Evolutionary conservation across 2,329 filamentous ascomycete species (phyloP).

Genomic region (Xylaria sp.): DNA sequence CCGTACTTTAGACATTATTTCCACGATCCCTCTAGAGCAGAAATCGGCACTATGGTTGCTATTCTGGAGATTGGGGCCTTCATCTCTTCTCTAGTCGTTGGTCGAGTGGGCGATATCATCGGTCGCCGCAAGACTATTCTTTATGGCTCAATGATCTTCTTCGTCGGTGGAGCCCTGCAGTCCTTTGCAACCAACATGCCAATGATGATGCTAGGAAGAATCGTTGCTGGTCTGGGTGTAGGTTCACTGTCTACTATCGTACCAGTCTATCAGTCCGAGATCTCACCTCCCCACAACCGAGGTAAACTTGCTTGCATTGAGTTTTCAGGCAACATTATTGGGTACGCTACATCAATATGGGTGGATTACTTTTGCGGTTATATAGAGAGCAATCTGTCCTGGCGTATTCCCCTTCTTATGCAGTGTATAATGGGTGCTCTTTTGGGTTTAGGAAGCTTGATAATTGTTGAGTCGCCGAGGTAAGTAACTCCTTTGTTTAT

Average conservation of each 20-base stretch:
- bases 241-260: slow-evolving; percentile 92
- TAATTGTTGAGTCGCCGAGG: slow-evolving; percentile 97
- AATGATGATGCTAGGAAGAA: slow-evolving; percentile 88
- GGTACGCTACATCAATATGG: slow-evolving; percentile 97
- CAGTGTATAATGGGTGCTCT: slow-evolving; percentile 95
- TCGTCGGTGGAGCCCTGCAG: slow-evolving; percentile 85
- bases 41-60: slow-evolving; percentile 97
- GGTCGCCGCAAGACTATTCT: slow-evolving; percentile 90
- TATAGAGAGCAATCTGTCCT: slow-evolving; percentile 86
- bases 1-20: slow-evolving; percentile 93
- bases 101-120: slow-evolving; percentile 89
- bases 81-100: slow-evolving; percentile 86
- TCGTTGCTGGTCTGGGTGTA: slow-evolving; percentile 86
- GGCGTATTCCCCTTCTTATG: slow-evolving; percentile 89
- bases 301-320: slow-evolving; percentile 97
- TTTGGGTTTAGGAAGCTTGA: slow-evolving; percentile 83
- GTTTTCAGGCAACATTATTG: slow-evolving; percentile 96
- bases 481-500: slow-evolving; percentile 54
- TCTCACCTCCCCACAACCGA: slow-evolving; percentile 94
- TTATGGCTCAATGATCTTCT: slow-evolving; percentile 92
- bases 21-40: slow-evolving; percentile 83
- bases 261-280: slow-evolving; percentile 93
- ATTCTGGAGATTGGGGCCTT: slow-evolving; percentile 96
- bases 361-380: slow-evolving; percentile 97
- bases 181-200: slow-evolving; percentile 83